Percentiles rank a stretch among this genome's conserved stretches.
Evolutionary conservation across 2,329 filamentous ascomycete genomes (phyloP).

Genomic region (Shiraia bambusicola): DNA sequence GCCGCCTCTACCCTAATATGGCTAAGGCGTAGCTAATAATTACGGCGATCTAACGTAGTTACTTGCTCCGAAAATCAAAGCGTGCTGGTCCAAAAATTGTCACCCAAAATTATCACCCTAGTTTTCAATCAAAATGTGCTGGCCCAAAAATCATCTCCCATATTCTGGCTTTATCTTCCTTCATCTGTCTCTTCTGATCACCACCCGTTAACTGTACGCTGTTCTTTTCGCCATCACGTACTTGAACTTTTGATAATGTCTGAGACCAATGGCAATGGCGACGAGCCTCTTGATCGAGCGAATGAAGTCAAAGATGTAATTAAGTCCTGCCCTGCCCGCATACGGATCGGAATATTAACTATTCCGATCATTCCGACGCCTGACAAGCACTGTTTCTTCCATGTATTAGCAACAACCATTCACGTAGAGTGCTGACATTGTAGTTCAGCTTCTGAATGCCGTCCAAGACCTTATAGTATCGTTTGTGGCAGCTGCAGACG

Average conservation of each 20-base stretch:
- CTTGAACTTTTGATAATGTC: slow-evolving; percentile 2
- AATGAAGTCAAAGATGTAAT: slow-evolving; percentile 45
- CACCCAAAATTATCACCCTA: too few relatives aligned
- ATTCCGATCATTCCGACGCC: slow-evolving; percentile 12
- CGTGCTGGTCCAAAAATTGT: too few relatives aligned
- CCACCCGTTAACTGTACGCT: not conserved
- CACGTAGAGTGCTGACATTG: not conserved
- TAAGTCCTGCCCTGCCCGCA: slow-evolving; percentile 6
- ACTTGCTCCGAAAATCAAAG: too few relatives aligned
- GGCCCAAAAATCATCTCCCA: too few relatives aligned
- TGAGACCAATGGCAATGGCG: slow-evolving; percentile 7
- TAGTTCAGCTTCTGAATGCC: slow-evolving; percentile 40
- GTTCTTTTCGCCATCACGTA: not conserved
- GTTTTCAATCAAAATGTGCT: too few relatives aligned
- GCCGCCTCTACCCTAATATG: too few relatives aligned
- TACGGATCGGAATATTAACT: slow-evolving; percentile 1
- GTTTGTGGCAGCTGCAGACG: slow-evolving; percentile 70
- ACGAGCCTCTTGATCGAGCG: slow-evolving; percentile 33
- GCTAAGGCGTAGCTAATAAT: too few relatives aligned
- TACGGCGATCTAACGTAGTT: too few relatives aligned
- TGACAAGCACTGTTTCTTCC: not conserved
- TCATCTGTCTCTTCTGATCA: not conserved
- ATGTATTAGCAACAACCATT: too few relatives aligned
- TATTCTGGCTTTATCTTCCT: too few relatives aligned
- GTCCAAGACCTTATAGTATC: slow-evolving; percentile 69